Percentiles rank a stretch among this genome's conserved stretches.
phyloP scores from a whole-genome alignment of 257 asterid genomes.

The Osmanthus fragrans region DNA sequence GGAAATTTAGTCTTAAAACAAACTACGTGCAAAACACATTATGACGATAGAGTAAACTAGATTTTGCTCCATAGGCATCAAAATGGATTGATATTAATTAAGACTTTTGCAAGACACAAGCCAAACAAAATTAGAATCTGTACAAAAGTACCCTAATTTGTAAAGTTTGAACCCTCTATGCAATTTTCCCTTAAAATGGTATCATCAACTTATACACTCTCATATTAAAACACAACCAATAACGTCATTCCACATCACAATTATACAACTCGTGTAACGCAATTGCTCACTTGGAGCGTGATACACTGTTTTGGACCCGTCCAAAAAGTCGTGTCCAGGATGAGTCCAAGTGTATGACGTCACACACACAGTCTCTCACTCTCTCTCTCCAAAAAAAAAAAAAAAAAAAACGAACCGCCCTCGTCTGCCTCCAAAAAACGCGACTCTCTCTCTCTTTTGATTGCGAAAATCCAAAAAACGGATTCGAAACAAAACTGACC shows the following conservation, averaged over 20 bases:
- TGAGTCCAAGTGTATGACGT: conserved; percentile 6
- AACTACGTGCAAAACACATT: too few relatives aligned
- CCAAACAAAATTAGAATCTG: too few relatives aligned
- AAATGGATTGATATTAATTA: too few relatives aligned
- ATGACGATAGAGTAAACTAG: too few relatives aligned
- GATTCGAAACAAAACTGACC: conserved; percentile 42
- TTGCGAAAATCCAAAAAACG: conserved; percentile 34
- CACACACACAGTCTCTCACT: conserved; percentile 16
- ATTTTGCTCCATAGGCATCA: too few relatives aligned
- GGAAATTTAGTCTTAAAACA: too few relatives aligned
- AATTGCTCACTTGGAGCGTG: background rate
- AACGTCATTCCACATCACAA: background rate
- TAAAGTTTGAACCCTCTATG: background rate
- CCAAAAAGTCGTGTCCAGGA: conserved; percentile 23
- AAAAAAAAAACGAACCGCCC: conserved; percentile 31
- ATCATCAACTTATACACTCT: too few relatives aligned
- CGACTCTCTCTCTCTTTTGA: conserved; percentile 44
- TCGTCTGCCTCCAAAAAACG: conserved; percentile 48
- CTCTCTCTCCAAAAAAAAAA: too few relatives aligned
- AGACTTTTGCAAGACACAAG: too few relatives aligned
- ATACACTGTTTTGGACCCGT: background rate
- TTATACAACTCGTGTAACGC: background rate
- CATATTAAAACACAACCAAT: conserved; percentile 1
- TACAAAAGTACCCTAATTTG: background rate
- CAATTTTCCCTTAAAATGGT: background rate